Evolutionary conservation across 2,329 filamentous ascomycete genomes (phyloP), one percentile per base, ranked within the genome.

Genomic region (Sarocladium strictum): DNA sequence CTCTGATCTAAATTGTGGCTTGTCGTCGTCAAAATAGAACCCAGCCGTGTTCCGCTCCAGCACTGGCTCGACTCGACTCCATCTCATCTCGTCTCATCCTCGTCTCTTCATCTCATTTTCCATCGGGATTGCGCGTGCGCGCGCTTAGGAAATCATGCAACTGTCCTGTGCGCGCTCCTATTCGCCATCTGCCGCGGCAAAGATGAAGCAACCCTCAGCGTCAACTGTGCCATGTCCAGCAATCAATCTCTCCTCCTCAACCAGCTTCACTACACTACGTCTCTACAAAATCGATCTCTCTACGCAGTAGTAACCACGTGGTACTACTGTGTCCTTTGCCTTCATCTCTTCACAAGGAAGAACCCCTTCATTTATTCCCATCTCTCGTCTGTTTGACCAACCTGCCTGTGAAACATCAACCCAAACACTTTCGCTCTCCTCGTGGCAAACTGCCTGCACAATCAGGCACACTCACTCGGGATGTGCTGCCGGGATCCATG

Each of bases 41-140:
- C 35, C 40, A 21, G 17, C 24, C 19, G 37, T 43, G 3, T 24
- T 23, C 15, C 9, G 9, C 21, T 43, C 24, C 40, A 38, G 6
- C 19, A 33, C 15, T 33, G 9, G 15, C 15, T 33, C n/a, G n/a
- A 33, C 15, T 33, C 15, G 32, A 33, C 15, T 33, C 32, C 32
- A 9, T 15, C 35, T 23, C 38, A 43, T 15, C 17, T 7, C 21
- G 17, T 7, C 38, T 43, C 19, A 38, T 17, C 7, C 19, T 21
- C 21, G 7, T 23, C 38, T 27, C 23, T 27, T 27, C 24, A 47
- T 11, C 21, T 23, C 43, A 17, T 29, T 47, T 23, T 14, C n/a
- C 21, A 9, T 93, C 92, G 29, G 26, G 47, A 12, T 17, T 51
- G 27, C 47, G n/a, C 26, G 35, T 10, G 27, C 47, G 17, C 35